Conservation (phyloP, 139 green algal species). For the Ettlia oleoabundans region DNA sequence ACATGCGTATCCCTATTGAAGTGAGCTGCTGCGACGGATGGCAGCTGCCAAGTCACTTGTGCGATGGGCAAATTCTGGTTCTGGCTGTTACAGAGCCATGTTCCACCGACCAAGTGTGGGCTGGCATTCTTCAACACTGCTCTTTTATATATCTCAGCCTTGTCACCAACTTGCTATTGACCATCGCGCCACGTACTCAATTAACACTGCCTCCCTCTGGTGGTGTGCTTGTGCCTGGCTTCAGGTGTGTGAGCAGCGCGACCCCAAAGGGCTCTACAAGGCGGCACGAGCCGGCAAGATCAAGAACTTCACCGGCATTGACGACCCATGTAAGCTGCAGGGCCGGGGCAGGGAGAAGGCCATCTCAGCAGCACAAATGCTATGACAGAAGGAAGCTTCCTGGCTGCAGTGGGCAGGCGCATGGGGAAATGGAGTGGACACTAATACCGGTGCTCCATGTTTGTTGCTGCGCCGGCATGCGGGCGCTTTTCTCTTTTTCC, state of each 20-base stretch:
- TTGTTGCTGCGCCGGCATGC: no score
- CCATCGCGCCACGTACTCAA: neutral
- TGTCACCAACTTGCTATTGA: neutral
- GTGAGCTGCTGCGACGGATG: neutral
- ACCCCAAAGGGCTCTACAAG: slow-evolving; percentile 98
- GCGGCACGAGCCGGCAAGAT: slow-evolving; percentile 89
- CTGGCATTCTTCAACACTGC: no score
- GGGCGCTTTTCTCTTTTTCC: no score
- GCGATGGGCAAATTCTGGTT: no score
- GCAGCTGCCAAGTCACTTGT: neutral
- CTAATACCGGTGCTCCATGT: no score
- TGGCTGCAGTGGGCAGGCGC: neutral
- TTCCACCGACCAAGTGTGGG: no score
- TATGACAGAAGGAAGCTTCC: neutral
- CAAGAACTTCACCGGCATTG: slow-evolving; percentile 88
- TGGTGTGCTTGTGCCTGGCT: neutral
- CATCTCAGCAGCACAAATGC: neutral
- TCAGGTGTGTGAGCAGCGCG: slow-evolving; percentile 88
- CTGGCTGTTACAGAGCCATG: no score
- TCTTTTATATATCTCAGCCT: no score
- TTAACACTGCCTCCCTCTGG: neutral
- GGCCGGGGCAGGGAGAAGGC: neutral
- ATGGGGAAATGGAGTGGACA: no score
- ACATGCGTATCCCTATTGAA: slow-evolving; percentile 89
- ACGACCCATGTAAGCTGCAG: slow-evolving; percentile 16